A percentile compares a stretch with the other conserved stretches of the same genome.
Evolutionary conservation across 2,329 filamentous ascomycete genomes (phyloP).

Genomic region (Blastomyces silverae): DNA sequence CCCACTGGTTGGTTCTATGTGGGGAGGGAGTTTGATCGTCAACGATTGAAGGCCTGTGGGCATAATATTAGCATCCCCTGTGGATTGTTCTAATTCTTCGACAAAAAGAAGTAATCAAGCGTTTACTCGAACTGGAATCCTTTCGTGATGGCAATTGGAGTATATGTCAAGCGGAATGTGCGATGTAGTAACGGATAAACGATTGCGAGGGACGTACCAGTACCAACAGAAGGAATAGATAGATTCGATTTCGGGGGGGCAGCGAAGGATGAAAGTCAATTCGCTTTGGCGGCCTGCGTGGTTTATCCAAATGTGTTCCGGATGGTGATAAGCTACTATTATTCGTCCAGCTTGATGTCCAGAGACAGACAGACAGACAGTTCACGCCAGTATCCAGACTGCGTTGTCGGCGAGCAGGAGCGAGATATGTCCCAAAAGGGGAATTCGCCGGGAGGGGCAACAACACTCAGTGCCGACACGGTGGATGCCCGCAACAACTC

Average conservation of each 20-base stretch:
- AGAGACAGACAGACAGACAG: not conserved
- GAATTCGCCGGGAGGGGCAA: not conserved
- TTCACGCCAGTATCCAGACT: not conserved
- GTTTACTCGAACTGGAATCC: not conserved
- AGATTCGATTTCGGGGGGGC: not conserved
- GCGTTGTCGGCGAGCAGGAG: not conserved
- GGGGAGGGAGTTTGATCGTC: not conserved
- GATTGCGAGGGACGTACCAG: not conserved
- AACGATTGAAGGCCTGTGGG: not conserved
- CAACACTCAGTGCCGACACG: constrained; percentile 6
- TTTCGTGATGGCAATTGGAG: not conserved
- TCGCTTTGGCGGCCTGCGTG: not conserved
- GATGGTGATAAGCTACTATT: not conserved
- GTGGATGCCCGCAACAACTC: not conserved
- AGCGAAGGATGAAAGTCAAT: not conserved
- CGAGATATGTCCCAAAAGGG: constrained; percentile 2
- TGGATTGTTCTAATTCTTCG: not conserved
- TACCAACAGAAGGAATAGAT: too few species aligned
- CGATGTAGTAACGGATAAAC: not conserved
- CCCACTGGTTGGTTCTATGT: not conserved
- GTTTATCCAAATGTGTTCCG: not conserved
- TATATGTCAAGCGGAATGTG: not conserved
- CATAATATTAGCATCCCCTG: not conserved
- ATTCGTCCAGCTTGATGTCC: not conserved
- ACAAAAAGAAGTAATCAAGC: not conserved